Conservation (phyloP, 345 rosid species). For the Gossypium rotundifolium region DNA sequence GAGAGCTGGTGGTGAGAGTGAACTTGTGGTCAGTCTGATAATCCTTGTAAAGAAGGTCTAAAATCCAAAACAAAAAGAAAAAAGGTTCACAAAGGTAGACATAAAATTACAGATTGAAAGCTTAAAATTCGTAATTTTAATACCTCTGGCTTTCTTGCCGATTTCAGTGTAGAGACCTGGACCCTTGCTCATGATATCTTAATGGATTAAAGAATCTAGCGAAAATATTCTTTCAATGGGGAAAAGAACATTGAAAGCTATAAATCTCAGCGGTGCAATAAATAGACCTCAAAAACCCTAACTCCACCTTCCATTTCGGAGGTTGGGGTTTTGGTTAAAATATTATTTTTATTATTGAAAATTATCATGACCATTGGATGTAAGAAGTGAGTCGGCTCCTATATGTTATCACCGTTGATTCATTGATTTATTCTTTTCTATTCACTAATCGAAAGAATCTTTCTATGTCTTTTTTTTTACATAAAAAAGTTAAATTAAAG, state of each 20-base stretch:
- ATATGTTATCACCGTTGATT: background rate
- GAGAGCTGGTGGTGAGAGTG: constrained; percentile 66
- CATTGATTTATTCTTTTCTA: too few relatives aligned
- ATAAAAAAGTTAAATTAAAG: too few relatives aligned
- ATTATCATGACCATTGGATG: background rate
- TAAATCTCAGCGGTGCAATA: background rate
- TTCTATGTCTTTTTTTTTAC: too few relatives aligned
- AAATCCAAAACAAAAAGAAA: background rate
- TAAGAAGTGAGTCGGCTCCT: background rate
- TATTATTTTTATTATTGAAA: background rate
- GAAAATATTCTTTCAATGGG: background rate
- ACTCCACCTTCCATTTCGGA: background rate
- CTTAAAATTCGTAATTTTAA: background rate
- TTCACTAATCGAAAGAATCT: too few relatives aligned
- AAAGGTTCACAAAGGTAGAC: background rate
- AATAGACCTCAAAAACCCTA: constrained; percentile 11
- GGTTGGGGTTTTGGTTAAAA: background rate
- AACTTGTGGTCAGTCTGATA: constrained; percentile 89
- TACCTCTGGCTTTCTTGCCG: constrained; percentile 95
- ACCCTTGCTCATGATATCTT: constrained; percentile 61
- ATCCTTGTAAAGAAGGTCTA: constrained; percentile 90
- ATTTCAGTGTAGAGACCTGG: constrained; percentile 91
- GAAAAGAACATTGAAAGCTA: background rate
- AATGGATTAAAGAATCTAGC: background rate
- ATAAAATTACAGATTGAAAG: background rate